Percentiles rank a stretch among this genome's conserved stretches.
Evolutionary conservation across 1,284 basidiomycete species (phyloP).

Genomic region (Apiotrichum domesticum): DNA sequence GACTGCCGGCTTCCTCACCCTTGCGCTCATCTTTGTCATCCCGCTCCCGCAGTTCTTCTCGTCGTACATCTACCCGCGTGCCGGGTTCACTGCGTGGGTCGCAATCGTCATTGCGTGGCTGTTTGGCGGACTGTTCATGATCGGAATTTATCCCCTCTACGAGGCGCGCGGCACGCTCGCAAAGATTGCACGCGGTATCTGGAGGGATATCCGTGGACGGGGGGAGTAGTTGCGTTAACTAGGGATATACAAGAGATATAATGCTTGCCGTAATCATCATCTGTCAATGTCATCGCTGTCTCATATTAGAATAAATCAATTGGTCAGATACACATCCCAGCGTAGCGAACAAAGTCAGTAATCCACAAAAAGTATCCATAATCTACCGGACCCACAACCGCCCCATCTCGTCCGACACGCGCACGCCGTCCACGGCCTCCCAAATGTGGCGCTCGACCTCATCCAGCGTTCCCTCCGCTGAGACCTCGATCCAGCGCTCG

Average conservation of each 20-base stretch:
- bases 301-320: too few relatives aligned
- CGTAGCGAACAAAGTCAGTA: too few relatives aligned
- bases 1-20: slow-evolving; percentile 57
- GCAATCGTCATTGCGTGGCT: slow-evolving; percentile 72
- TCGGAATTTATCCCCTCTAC: slow-evolving; percentile 76
- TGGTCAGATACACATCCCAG: too few relatives aligned
- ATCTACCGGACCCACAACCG: too few relatives aligned
- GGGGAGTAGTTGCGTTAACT: background rate
- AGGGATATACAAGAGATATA: too few relatives aligned
- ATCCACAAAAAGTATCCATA: too few relatives aligned
- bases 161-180: slow-evolving; percentile 66
- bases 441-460: slow-evolving; percentile 59
- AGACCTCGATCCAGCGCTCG: slow-evolving; percentile 57
- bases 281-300: too few relatives aligned
- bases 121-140: slow-evolving; percentile 64
- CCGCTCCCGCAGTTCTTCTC: slow-evolving; percentile 80
- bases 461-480: slow-evolving; percentile 58
- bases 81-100: slow-evolving; percentile 62
- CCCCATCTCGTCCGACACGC: too few relatives aligned
- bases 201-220: slow-evolving; percentile 6
- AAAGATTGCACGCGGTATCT: slow-evolving; percentile 48
- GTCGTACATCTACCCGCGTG: slow-evolving; percentile 60
- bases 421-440: slow-evolving; percentile 49
- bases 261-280: too few relatives aligned
- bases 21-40: slow-evolving; percentile 54